Conservation (phyloP, 805 yeast genomes). For the Schwanniomyces pseudopolymorphus region DNA sequence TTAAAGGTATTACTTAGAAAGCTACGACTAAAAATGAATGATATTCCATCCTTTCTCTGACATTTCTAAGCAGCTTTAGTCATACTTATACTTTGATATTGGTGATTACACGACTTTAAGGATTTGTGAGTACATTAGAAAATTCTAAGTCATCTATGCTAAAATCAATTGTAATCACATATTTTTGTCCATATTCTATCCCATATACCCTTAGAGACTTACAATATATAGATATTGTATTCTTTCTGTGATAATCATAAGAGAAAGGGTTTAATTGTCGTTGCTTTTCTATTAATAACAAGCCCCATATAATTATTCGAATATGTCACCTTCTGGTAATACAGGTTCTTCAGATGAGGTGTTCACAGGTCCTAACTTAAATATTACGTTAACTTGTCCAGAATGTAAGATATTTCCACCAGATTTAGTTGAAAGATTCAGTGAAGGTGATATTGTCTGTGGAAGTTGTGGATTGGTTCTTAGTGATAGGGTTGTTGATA, state of each 20-base stretch:
- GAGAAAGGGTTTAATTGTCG: not conserved
- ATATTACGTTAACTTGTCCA: constrained; percentile 88
- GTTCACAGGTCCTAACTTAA: constrained; percentile 73
- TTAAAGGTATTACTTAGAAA: no score
- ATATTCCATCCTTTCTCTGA: no score
- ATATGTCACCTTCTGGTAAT: constrained; percentile 4
- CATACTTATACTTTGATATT: not conserved
- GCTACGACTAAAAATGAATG: no score
- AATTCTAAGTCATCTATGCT: not conserved
- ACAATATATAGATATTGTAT: not conserved
- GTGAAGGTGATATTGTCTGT: constrained; percentile 98
- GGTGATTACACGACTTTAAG: not conserved
- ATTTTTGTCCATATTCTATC: not conserved
- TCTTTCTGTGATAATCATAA: not conserved
- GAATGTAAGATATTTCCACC: constrained; percentile 97
- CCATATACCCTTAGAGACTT: not conserved
- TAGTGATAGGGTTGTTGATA: constrained; percentile 89
- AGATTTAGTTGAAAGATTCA: constrained; percentile 87
- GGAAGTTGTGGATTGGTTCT: constrained; percentile 94
- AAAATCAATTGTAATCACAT: not conserved
- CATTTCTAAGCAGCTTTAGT: no score
- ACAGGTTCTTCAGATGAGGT: constrained; percentile 22
- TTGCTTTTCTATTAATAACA: not conserved
- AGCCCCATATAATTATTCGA: not conserved
- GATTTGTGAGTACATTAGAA: not conserved